Evolutionary conservation across 164 flowering plant genomes (phyloP).

Genomic region (Magnolia kwangsiensis): DNA sequence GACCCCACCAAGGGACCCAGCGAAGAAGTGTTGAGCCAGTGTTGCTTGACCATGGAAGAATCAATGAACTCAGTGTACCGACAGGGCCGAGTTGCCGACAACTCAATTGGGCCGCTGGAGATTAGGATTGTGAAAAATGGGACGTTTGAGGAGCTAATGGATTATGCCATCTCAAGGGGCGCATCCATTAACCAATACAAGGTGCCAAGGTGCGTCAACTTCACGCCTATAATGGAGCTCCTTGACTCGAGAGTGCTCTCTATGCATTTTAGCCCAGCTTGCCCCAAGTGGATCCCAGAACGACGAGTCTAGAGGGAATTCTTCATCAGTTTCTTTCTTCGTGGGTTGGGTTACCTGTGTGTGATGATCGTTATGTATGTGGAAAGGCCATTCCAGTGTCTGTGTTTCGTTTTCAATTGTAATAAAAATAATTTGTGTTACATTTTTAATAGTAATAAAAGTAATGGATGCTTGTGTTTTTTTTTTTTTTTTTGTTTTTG

Average conservation of each 20-base stretch:
- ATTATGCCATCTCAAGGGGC: conserved; percentile 47
- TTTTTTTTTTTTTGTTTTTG: no score
- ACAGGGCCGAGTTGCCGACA: conserved; percentile 32
- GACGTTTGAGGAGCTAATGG: conserved; percentile 49
- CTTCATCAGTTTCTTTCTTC: no score
- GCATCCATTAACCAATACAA: conserved; percentile 49
- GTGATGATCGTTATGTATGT: background rate
- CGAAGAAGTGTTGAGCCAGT: conserved; percentile 16
- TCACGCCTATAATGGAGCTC: conserved; percentile 36
- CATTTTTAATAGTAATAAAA: no score
- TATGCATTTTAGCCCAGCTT: conserved; percentile 32
- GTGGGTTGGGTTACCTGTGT: background rate
- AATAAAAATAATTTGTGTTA: no score
- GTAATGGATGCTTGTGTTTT: no score
- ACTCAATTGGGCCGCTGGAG: conserved; percentile 42
- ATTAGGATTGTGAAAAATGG: conserved; percentile 38
- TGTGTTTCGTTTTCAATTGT: background rate
- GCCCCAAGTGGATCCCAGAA: conserved; percentile 37
- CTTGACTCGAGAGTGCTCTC: conserved; percentile 37
- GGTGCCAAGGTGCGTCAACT: conserved; percentile 44
- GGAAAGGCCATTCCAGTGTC: background rate
- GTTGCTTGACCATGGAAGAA: conserved; percentile 40
- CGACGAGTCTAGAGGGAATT: no score
- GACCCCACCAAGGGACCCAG: conserved; percentile 16
- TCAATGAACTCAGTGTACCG: conserved; percentile 36